Evolutionary conservation across 805 yeast genomes (phyloP).

Genomic region (Saccharomycopsis sp.): DNA sequence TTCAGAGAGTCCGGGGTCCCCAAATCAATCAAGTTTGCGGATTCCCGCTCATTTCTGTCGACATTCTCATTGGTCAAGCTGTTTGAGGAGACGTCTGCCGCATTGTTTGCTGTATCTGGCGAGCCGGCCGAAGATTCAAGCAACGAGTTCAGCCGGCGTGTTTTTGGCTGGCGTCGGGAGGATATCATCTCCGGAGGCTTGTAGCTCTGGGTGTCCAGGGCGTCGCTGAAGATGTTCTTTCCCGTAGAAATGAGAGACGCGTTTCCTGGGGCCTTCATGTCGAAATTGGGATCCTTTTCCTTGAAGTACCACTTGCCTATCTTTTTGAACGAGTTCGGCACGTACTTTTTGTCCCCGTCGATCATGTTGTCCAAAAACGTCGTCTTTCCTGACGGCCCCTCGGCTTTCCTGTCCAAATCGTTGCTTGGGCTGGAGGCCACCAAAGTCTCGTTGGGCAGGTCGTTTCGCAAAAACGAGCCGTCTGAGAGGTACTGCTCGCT

Average conservation of each 20-base stretch:
- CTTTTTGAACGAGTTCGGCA: conserved; percentile 45
- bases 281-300: conserved; percentile 28
- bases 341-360: conserved; percentile 27
- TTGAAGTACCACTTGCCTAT: conserved; percentile 66
- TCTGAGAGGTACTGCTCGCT: conserved; percentile 27
- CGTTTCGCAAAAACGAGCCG: conserved; percentile 25
- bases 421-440: conserved; percentile 7
- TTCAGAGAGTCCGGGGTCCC: neutral
- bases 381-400: conserved; percentile 20
- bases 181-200: conserved; percentile 65
- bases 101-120: neutral
- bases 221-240: neutral
- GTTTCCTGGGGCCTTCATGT: neutral
- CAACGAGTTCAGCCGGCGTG: neutral
- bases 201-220: conserved; percentile 25
- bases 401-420: conserved; percentile 3
- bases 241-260: neutral
- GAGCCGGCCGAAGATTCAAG: neutral
- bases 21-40: neutral
- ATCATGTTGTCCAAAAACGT: conserved; percentile 22
- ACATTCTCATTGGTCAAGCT: neutral
- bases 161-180: conserved; percentile 37
- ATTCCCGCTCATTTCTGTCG: neutral
- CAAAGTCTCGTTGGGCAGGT: neutral
- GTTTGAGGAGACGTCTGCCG: neutral